Percentiles rank a stretch among this genome's conserved stretches.
phyloP scores from a whole-genome alignment of 2,329 filamentous ascomycete genomes.

The Lecanosticta acicola region DNA sequence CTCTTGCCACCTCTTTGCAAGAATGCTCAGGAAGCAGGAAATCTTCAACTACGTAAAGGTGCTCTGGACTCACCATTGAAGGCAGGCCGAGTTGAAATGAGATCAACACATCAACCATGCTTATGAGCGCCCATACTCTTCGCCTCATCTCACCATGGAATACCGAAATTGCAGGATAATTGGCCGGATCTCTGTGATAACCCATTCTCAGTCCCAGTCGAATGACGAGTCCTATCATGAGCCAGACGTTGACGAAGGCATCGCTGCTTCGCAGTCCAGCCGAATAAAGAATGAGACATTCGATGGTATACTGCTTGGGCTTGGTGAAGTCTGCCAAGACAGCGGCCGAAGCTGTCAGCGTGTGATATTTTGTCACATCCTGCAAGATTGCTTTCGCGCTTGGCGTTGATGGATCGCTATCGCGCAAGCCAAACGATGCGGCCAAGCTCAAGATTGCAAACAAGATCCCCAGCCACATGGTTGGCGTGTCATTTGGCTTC shows the following conservation, averaged over 20 bases:
- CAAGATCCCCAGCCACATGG: slow-evolving; percentile 45
- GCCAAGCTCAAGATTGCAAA: slow-evolving; percentile 45
- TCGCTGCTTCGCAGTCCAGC: slow-evolving; percentile 28
- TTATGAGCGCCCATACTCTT: slow-evolving; percentile 40
- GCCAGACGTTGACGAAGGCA: slow-evolving; percentile 36
- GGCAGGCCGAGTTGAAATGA: slow-evolving; percentile 47
- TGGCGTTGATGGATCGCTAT: slow-evolving; percentile 19
- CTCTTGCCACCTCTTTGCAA: too few species aligned
- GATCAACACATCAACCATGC: slow-evolving; percentile 43
- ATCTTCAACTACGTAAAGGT: too few species aligned
- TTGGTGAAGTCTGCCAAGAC: slow-evolving; percentile 39
- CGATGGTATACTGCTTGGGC: slow-evolving; percentile 40
- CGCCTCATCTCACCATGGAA: slow-evolving; percentile 45
- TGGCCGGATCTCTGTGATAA: slow-evolving; percentile 43
- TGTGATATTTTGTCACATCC: slow-evolving; percentile 26
- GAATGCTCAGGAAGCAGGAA: too few species aligned
- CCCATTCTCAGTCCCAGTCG: slow-evolving; percentile 40
- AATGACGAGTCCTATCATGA: slow-evolving; percentile 38
- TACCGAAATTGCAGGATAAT: slow-evolving; percentile 38
- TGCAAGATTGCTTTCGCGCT: slow-evolving; percentile 16
- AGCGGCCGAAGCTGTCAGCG: slow-evolving; percentile 29
- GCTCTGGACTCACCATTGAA: too few species aligned
- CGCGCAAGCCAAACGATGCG: slow-evolving; percentile 26
- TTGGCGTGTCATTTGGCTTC: slow-evolving; percentile 33
- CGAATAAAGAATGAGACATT: slow-evolving; percentile 36